Evolutionary conservation across 2,329 filamentous ascomycete genomes (phyloP), one percentile per base, ranked within the genome.

Genomic region (Elsinoe batatas): DNA sequence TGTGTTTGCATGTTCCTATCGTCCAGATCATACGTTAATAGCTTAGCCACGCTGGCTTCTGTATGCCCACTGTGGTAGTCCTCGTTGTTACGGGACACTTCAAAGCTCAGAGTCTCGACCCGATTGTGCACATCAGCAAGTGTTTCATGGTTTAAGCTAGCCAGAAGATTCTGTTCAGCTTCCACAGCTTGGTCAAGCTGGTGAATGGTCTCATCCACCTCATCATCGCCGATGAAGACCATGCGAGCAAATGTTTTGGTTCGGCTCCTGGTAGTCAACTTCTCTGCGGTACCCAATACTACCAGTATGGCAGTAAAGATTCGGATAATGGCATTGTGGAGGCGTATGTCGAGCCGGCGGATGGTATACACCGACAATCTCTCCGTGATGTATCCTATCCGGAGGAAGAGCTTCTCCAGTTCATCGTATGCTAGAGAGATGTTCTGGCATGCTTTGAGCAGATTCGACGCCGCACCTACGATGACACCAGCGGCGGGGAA

Each of bases 371-470:
- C 44, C 2, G 44, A 49, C 17, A 49, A 15, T 26, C 44, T 33
- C 32, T 49, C 26, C 3, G 32, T 49, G 26, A 36, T 17, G 6
- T 33, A 15, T 22, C 26, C 44, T 8, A 49, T 12, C 26, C 15
- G 44, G 3, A 17, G 7, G 26, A 49, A 36, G 6, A 49, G 17
- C n/a, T 49, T 49, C 15, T 49, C 44, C 44, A 49, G 10, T 12
- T 33, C 44, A 35, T 49, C 44, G 26, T 49, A 49, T 12, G 26
- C 44, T 12, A 49, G 12, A 12, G 44, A 33, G 15, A 49, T n/a
- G 32, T 49, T 30, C 11, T 49, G 26, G 15, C 44, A 49, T 7
- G 44, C 44, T 49, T 49, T 49, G 10, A 49, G 44, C 26, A 49
- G 17, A 30, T 26, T 49, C 15, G 44, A 33, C 10, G 33, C 30